Percentiles rank a stretch among this genome's conserved stretches.
These are phyloP conservation scores for Diaporthe sp. DNA, from an alignment of 2,329 filamentous ascomycete genomes.

Conservation along the genomic window DNA sequence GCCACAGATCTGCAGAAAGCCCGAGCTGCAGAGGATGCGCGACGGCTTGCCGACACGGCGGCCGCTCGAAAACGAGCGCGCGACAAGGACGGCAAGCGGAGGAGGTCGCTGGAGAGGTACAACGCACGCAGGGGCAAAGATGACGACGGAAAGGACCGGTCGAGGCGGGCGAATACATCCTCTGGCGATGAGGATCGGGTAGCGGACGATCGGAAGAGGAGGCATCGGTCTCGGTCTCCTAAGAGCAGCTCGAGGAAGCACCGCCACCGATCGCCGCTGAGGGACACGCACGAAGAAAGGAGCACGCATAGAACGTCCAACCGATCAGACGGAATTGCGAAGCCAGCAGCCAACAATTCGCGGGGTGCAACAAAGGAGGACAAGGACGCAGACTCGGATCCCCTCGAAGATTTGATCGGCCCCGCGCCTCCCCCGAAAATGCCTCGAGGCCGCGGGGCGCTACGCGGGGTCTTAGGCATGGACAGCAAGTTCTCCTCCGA, in stretches of 20 bases:
- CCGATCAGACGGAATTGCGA: conserved; percentile 2
- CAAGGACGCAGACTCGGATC: conserved; percentile 71
- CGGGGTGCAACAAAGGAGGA: conserved; percentile 41
- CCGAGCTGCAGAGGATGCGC: conserved; percentile 34
- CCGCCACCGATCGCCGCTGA: conserved; percentile 35
- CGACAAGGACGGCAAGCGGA: conserved; percentile 33
- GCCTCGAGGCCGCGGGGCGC: conserved; percentile 78
- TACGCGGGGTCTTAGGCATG: conserved; percentile 74
- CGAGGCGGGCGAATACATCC: conserved; percentile 42
- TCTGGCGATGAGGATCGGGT: conserved; percentile 43
- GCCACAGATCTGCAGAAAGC: conserved; percentile 33
- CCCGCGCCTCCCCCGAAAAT: conserved; percentile 70
- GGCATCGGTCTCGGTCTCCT: conserved; percentile 37
- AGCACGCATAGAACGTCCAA: conserved; percentile 14
- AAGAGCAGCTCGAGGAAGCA: conserved; percentile 34
- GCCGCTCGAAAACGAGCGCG: conserved; percentile 31
- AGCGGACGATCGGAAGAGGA: conserved; percentile 35
- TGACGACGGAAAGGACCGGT: conserved; percentile 17
- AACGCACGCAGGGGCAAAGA: conserved; percentile 20
- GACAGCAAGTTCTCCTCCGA: conserved; percentile 82
- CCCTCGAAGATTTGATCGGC: conserved; percentile 81
- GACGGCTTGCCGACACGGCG: conserved; percentile 33
- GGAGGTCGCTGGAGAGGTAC: conserved; percentile 36
- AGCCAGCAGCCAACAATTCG: conserved; percentile 21
- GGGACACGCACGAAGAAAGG: background rate